These are phyloP conservation scores for Cladosporium sp. DNA, from an alignment of 2,329 filamentous ascomycete genomes.

Conservation along the genomic window DNA sequence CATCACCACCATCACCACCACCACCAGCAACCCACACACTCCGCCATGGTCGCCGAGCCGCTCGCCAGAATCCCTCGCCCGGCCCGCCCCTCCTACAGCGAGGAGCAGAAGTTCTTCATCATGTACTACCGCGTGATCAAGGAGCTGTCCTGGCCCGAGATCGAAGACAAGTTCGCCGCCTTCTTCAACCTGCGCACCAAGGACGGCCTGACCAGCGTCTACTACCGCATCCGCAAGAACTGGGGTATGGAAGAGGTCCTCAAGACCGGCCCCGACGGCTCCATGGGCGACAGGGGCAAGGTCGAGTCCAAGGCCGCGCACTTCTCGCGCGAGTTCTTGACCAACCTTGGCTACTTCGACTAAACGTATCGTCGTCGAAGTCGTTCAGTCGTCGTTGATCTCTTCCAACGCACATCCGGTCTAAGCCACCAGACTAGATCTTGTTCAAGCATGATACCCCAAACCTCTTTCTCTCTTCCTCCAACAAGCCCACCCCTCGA, in stretches of 20 bases:
- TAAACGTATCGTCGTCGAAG: slow-evolving; percentile 4
- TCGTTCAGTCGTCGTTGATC: too few relatives aligned
- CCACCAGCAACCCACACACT: slow-evolving; percentile 7
- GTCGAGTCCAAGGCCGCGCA: slow-evolving; percentile 24
- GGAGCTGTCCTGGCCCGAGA: slow-evolving; percentile 28
- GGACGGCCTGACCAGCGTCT: slow-evolving; percentile 31
- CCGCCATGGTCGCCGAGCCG: slow-evolving; percentile 1
- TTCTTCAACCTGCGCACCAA: slow-evolving; percentile 21
- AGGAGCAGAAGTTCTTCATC: slow-evolving; percentile 33
- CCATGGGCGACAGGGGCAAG: slow-evolving; percentile 22
- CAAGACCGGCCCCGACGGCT: slow-evolving; percentile 25
- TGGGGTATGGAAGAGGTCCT: slow-evolving; percentile 32
- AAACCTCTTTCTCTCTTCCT: too few relatives aligned
- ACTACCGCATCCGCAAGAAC: slow-evolving; percentile 30
- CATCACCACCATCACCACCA: neutral
- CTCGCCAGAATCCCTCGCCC: slow-evolving; percentile 19
- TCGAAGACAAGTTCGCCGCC: slow-evolving; percentile 17
- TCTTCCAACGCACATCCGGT: too few relatives aligned
- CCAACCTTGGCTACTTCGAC: slow-evolving; percentile 26
- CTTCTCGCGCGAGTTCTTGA: slow-evolving; percentile 27
- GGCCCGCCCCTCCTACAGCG: slow-evolving; percentile 29
- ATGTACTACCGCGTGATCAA: slow-evolving; percentile 25
- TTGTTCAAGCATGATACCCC: too few relatives aligned
- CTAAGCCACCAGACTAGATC: too few relatives aligned
- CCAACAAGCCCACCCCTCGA: too few relatives aligned